Conservation (phyloP, 75 land plant species). For the Sequoiadendron giganteum region DNA sequence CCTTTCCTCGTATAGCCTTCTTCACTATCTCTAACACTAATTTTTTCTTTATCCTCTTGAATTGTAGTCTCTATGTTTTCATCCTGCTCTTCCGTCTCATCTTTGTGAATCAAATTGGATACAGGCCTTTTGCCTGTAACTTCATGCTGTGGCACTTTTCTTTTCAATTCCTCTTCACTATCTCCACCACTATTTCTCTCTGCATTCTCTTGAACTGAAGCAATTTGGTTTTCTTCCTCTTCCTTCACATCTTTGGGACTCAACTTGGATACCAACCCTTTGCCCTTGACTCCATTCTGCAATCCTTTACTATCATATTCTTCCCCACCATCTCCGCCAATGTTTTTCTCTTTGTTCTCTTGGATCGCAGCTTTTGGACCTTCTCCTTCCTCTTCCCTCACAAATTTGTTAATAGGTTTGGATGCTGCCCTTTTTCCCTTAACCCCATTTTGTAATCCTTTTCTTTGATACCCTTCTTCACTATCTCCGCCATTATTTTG, state of each 20-base stretch:
- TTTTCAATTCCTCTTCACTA: not conserved
- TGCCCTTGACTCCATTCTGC: constrained; percentile 1
- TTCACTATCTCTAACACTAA: not conserved
- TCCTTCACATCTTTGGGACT: not conserved
- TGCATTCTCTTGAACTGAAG: not conserved
- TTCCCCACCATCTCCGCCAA: not conserved
- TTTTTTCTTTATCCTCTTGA: not conserved
- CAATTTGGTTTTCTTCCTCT: not conserved
- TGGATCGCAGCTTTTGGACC: not conserved
- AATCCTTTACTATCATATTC: not conserved
- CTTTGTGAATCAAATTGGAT: not conserved
- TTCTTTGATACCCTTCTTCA: not conserved
- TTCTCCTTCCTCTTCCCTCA: not conserved
- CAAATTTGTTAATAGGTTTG: not conserved
- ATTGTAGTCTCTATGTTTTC: not conserved
- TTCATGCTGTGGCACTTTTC: not conserved
- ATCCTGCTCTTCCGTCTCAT: not conserved
- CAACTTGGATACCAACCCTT: not conserved
- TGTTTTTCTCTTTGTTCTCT: constrained; percentile 3
- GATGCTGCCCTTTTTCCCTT: not conserved
- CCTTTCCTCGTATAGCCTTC: not conserved
- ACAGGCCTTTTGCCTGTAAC: not conserved
- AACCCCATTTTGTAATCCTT: not conserved
- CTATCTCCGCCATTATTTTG: not conserved
- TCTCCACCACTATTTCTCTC: not conserved